Evolutionary conservation across 306 rosid genomes (phyloP).

Genomic region (Glycine latifolia): DNA sequence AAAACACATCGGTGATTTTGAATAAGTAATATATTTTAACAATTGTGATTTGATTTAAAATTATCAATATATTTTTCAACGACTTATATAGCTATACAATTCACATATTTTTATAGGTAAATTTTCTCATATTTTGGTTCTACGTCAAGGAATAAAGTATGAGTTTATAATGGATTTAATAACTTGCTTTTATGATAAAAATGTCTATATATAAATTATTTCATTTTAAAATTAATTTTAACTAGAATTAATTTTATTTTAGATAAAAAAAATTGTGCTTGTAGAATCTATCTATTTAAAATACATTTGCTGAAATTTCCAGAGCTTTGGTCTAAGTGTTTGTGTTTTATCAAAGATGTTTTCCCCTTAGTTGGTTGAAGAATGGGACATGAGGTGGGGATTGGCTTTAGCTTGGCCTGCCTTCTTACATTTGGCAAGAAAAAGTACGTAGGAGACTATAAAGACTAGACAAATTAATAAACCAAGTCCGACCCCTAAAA

Average conservation of each 20-base stretch:
- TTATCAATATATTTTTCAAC: no score
- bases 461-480: conserved; percentile 54
- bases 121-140: no score
- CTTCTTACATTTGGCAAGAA: conserved; percentile 50
- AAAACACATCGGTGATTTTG: background rate
- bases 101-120: no score
- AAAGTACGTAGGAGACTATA: conserved; percentile 45
- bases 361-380: conserved; percentile 46
- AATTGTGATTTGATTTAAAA: background rate
- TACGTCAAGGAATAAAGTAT: no score
- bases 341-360: conserved; percentile 35
- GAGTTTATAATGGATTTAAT: no score
- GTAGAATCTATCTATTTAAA: background rate
- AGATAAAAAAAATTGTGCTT: no score
- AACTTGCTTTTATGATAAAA: no score
- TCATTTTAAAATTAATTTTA: no score
- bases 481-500: conserved; percentile 39
- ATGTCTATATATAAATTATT: no score
- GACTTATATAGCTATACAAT: no score
- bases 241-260: no score
- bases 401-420: conserved; percentile 52
- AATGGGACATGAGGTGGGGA: conserved; percentile 50
- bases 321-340: conserved; percentile 12
- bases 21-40: background rate
- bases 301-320: background rate